Conservation (phyloP, 2,329 filamentous ascomycete genomes). For the Fusarium newnesense region DNA sequence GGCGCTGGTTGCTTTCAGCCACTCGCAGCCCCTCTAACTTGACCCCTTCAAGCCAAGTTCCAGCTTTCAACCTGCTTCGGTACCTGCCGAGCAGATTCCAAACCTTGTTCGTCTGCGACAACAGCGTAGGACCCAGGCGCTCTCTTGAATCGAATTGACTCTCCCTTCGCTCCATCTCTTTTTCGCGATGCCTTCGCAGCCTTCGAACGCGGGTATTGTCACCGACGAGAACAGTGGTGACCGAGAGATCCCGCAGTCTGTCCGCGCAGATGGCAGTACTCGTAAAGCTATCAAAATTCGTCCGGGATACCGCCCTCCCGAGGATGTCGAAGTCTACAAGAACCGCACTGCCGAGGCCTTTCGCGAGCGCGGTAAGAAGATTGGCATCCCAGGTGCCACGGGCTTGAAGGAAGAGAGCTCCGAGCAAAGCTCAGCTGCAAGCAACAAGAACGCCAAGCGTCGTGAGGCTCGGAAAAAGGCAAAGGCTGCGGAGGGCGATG, state of each 20-base stretch:
- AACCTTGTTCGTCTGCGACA: constrained; percentile 5
- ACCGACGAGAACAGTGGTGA: constrained; percentile 80
- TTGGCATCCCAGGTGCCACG: constrained; percentile 77
- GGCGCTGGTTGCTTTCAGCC: constrained; percentile 7
- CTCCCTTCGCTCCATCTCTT: background rate
- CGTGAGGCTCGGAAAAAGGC: constrained; percentile 66
- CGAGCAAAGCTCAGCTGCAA: constrained; percentile 61
- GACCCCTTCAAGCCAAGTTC: constrained; percentile 25
- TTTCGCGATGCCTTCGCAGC: constrained; percentile 58
- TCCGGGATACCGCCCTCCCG: constrained; percentile 91
- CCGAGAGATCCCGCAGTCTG: constrained; percentile 88
- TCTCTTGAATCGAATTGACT: background rate
- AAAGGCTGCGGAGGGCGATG: constrained; percentile 68
- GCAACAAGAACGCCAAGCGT: constrained; percentile 88
- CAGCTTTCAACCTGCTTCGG: constrained; percentile 21
- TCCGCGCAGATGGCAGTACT: constrained; percentile 88
- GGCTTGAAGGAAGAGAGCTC: constrained; percentile 62
- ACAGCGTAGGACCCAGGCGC: background rate
- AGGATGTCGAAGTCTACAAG: constrained; percentile 96
- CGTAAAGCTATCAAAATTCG: constrained; percentile 94
- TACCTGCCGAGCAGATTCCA: constrained; percentile 31
- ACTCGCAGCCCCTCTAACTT: constrained; percentile 18
- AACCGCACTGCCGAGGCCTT: constrained; percentile 89
- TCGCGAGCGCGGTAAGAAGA: constrained; percentile 75
- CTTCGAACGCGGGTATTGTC: constrained; percentile 78